phyloP scores from a whole-genome alignment of 2,329 filamentous ascomycete species.

The Metarhizium anisopliae region DNA sequence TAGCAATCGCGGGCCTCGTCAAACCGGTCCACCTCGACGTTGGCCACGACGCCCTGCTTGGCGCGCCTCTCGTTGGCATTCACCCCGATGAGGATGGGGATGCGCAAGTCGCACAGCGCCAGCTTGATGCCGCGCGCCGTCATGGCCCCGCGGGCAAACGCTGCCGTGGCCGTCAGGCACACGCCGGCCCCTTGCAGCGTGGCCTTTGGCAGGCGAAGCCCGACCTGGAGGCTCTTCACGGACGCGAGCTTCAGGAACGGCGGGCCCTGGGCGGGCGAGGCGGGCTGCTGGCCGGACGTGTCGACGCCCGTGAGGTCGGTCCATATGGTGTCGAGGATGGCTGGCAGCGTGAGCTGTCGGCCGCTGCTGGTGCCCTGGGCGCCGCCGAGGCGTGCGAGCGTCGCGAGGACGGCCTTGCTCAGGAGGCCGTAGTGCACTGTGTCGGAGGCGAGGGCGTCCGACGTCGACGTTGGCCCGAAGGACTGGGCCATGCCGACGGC shows the following conservation, averaged over 20 bases:
- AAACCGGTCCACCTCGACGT: slow-evolving; percentile 51
- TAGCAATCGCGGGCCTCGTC: slow-evolving; percentile 39
- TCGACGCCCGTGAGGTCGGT: slow-evolving; percentile 18
- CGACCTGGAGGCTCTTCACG: slow-evolving; percentile 40
- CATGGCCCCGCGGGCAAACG: slow-evolving; percentile 21
- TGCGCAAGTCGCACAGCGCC: slow-evolving; percentile 45
- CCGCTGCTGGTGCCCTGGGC: not conserved
- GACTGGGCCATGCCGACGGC: slow-evolving; percentile 44
- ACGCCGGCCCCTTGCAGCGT: slow-evolving; percentile 56
- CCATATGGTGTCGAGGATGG: slow-evolving; percentile 24
- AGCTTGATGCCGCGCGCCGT: slow-evolving; percentile 26
- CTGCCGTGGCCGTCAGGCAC: slow-evolving; percentile 37
- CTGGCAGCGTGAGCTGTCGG: slow-evolving; percentile 13
- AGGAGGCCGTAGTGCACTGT: slow-evolving; percentile 69
- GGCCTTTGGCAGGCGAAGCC: slow-evolving; percentile 56
- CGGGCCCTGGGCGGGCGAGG: not conserved
- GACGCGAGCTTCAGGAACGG: slow-evolving; percentile 22
- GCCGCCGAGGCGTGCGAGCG: slow-evolving; percentile 25
- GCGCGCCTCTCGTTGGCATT: slow-evolving; percentile 60
- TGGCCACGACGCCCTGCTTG: slow-evolving; percentile 58
- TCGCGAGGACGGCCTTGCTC: slow-evolving; percentile 53
- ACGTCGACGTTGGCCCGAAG: slow-evolving; percentile 48
- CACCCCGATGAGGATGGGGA: slow-evolving; percentile 63
- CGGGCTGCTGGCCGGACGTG: slow-evolving; percentile 8
- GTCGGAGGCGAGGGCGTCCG: slow-evolving; percentile 55